phyloP scores from a whole-genome alignment of 2,329 filamentous ascomycete species.

The Dothideomycetes sp. region DNA sequence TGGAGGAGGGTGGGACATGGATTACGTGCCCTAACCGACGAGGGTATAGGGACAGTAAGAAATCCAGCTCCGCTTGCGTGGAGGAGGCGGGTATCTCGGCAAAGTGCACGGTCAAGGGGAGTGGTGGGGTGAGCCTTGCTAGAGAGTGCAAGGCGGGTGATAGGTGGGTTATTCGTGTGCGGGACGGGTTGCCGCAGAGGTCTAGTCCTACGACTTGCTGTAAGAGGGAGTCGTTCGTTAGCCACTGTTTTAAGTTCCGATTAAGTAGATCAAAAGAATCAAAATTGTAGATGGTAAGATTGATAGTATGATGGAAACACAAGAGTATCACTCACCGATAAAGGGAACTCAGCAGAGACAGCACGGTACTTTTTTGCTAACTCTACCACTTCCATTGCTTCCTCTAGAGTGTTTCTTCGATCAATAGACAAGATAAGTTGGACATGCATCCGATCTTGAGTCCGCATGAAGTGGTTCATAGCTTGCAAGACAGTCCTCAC shows the following conservation, averaged over 20 bases:
- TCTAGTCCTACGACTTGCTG: slow-evolving; percentile 61
- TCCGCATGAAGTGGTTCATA: slow-evolving; percentile 41
- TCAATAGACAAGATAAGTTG: slow-evolving; percentile 67
- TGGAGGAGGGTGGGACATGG: not conserved
- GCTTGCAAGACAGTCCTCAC: slow-evolving; percentile 53
- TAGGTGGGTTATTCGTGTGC: slow-evolving; percentile 51
- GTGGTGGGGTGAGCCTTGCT: slow-evolving; percentile 43
- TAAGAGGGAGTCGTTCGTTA: no score
- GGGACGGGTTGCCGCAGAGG: slow-evolving; percentile 64
- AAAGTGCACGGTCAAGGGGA: slow-evolving; percentile 67
- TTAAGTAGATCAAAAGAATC: no score
- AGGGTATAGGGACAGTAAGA: slow-evolving; percentile 55
- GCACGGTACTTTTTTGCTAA: slow-evolving; percentile 47
- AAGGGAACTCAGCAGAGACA: slow-evolving; percentile 11
- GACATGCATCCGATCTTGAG: slow-evolving; percentile 39
- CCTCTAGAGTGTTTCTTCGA: slow-evolving; percentile 46
- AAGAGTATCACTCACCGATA: slow-evolving; percentile 5
- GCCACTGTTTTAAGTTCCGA: no score
- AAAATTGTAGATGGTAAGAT: no score
- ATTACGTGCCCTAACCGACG: slow-evolving; percentile 70
- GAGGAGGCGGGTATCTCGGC: slow-evolving; percentile 54
- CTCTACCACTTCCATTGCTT: slow-evolving; percentile 53
- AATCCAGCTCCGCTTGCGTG: slow-evolving; percentile 48
- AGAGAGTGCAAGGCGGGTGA: slow-evolving; percentile 44
- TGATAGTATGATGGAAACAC: no score